These are phyloP conservation scores for Talaromyces ruber DNA, from an alignment of 495 filamentous ascomycete genomes.

Conservation along the genomic window DNA sequence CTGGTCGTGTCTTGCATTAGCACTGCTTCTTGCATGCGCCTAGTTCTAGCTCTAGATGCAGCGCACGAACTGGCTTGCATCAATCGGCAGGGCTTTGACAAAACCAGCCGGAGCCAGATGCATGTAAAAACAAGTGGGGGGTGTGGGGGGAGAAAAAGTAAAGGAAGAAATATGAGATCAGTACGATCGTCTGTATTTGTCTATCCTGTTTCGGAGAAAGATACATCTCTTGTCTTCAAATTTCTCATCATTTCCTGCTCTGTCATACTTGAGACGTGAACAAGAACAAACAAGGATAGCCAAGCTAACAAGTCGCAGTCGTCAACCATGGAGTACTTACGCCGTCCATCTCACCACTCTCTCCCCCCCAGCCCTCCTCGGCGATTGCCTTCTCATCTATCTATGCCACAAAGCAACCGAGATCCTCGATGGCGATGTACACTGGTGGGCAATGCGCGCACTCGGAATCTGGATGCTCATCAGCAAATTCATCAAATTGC, in stretches of 20 bases:
- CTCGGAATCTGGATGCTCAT: constrained; percentile 56
- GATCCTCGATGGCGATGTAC: constrained; percentile 30
- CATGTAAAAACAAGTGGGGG: background rate
- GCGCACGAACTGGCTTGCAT: background rate
- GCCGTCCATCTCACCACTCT: constrained; percentile 68
- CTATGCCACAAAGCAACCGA: constrained; percentile 38
- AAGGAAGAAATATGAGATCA: background rate
- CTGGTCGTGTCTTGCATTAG: background rate
- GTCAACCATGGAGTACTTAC: constrained; percentile 69
- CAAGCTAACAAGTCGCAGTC: constrained; percentile 29
- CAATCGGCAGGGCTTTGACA: background rate
- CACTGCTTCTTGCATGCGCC: background rate
- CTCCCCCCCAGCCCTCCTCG: constrained; percentile 57
- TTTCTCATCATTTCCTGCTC: background rate
- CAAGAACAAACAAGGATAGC: background rate
- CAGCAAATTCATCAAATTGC: constrained; percentile 69
- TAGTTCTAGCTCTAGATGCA: background rate
- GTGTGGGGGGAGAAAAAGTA: background rate
- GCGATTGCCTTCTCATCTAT: constrained; percentile 54
- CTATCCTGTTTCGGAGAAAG: background rate
- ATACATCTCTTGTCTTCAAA: background rate
- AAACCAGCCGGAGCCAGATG: background rate
- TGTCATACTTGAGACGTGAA: background rate
- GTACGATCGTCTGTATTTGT: background rate
- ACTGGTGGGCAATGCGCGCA: constrained; percentile 35